phyloP scores from a whole-genome alignment of 768 basidiomycete genomes.

The Suillus subluteus region DNA sequence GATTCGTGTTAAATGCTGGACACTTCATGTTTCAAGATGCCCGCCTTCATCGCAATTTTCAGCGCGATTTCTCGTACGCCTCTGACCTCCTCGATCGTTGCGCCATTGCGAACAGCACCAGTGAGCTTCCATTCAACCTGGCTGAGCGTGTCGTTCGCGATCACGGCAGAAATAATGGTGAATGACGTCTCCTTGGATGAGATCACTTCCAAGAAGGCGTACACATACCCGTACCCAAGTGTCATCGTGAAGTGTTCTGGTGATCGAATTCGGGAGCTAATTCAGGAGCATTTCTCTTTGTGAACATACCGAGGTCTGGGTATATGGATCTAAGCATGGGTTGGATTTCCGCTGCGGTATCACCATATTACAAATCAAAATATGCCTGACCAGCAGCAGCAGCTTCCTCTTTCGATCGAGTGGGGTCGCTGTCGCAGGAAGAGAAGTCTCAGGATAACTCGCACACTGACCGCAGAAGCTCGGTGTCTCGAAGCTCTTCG shows the following conservation, averaged over 20 bases:
- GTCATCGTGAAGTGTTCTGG: conserved; percentile 59
- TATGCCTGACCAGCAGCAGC: conserved; percentile 43
- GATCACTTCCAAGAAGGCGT: conserved; percentile 51
- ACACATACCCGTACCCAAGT: conserved; percentile 60
- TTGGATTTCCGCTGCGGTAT: conserved; percentile 53
- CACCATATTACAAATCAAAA: conserved; percentile 58
- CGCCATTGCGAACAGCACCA: conserved; percentile 58
- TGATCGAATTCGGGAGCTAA: conserved; percentile 5
- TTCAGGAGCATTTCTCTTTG: neutral
- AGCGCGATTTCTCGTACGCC: conserved; percentile 62
- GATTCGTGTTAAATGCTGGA: conserved; percentile 43
- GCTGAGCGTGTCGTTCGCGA: conserved; percentile 61
- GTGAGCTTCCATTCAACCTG: conserved; percentile 68
- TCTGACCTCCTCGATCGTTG: conserved; percentile 51
- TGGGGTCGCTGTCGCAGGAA: conserved; percentile 37
- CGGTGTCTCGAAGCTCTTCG: conserved; percentile 50
- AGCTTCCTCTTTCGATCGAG: conserved; percentile 46
- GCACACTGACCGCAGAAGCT: conserved; percentile 46
- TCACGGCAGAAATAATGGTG: conserved; percentile 57
- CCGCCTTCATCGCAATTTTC: conserved; percentile 48
- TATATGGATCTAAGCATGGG: conserved; percentile 52
- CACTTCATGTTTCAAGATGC: conserved; percentile 58
- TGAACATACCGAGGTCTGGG: conserved; percentile 62
- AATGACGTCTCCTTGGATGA: conserved; percentile 60
- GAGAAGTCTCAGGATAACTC: neutral